Evolutionary conservation across 1,284 basidiomycete genomes (phyloP), one percentile per base, ranked within the genome.

Genomic region (Melampsora americana): DNA sequence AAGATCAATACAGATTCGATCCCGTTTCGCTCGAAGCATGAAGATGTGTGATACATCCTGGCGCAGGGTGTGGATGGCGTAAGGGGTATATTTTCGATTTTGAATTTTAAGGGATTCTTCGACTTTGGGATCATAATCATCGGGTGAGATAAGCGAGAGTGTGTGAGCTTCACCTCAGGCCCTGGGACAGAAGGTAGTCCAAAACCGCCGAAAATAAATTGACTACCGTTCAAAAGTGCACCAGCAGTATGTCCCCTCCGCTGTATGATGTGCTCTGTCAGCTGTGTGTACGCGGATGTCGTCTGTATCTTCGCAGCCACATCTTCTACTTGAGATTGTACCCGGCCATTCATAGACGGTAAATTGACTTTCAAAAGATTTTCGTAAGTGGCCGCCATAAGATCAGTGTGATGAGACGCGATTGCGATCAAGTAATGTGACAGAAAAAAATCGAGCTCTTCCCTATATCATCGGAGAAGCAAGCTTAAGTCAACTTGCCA

Each of bases 361-460:
- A 75, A 64, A 32, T 26, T 12, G 56, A 62, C 30, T 14, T 32
- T 56, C 12, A 23, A 44, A 1, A 39, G 23, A 61, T n/a, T 42
- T 20, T 32, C 44, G 59, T 23, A 28, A 68, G 28, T 48, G 14
- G 50, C 18, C 50, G 50, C 23, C 39, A 67, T 61, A 20, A 67
- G 42, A 35, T 20, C 72, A 1, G 65, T 35, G 26, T 67, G 35
- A n/a, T 66, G 62, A 59, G 68, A 76, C n/a, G 73, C 66, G 59
- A 76, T 76, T 64, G 44, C 46, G 23, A 76, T 56, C 16, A 69
- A 12, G 50, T 76, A 76, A 50, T 76, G 73, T 7, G 73, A 68
- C 20, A 76, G 66, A 50, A 76, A 76, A 32, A 76, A 53, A 62
- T 76, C 66, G 23, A 76, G 61, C 50, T 76, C 73, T 65, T 76